Evolutionary conservation across 2,329 filamentous ascomycete species (phyloP).

Genomic region (Pseudocercospora crystallina): DNA sequence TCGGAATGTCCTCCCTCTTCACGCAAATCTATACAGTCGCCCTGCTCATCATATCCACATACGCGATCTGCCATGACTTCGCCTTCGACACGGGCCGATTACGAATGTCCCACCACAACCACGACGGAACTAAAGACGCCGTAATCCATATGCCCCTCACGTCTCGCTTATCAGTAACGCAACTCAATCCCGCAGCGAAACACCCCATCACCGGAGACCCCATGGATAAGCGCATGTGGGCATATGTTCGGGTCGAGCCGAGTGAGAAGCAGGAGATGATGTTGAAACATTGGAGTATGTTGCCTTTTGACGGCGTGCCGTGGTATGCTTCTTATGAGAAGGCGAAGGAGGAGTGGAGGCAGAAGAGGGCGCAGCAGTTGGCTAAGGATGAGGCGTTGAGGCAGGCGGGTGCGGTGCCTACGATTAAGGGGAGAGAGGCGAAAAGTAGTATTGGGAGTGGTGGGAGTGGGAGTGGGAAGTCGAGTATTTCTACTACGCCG

Average conservation of each 20-base stretch:
- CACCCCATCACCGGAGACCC: not conserved
- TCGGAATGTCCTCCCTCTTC: constrained; percentile 5
- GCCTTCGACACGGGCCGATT: not conserved
- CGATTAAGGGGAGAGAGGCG: too few relatives aligned
- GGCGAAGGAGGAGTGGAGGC: not conserved
- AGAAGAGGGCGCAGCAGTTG: too few relatives aligned
- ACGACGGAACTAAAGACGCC: not conserved
- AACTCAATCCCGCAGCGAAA: not conserved
- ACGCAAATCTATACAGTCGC: constrained; percentile 5
- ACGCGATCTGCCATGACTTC: constrained; percentile 3
- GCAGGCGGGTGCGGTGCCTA: too few relatives aligned
- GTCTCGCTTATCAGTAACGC: not conserved
- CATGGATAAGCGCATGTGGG: constrained; percentile 4
- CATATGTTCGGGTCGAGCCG: not conserved
- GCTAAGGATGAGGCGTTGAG: too few relatives aligned
- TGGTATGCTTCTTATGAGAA: not conserved
- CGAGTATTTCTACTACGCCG: too few relatives aligned
- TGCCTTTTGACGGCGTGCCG: constrained; percentile 1
- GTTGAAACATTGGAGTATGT: constrained; percentile 5
- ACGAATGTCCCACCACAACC: not conserved
- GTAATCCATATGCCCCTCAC: not conserved
- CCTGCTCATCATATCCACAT: not conserved
- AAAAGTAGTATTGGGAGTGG: too few relatives aligned
- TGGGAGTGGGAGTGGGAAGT: too few relatives aligned
- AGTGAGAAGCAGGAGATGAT: constrained; percentile 1